Evolutionary conservation across 2,329 filamentous ascomycete species (phyloP).

Genomic region (Aureobasidium mangrovei): DNA sequence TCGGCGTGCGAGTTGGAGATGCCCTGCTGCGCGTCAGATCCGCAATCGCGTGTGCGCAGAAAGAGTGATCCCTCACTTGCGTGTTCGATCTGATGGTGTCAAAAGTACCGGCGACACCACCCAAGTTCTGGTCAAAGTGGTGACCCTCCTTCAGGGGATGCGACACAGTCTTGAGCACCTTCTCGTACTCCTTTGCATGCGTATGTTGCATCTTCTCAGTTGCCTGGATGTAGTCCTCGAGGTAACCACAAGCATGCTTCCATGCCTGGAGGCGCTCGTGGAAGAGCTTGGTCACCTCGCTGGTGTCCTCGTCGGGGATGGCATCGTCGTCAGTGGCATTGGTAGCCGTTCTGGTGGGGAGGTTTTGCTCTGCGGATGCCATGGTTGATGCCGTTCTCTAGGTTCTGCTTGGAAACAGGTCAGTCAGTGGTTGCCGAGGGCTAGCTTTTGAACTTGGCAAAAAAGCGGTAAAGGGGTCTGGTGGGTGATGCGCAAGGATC

Average conservation of each 20-base stretch:
- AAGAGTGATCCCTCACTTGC: slow-evolving; percentile 25
- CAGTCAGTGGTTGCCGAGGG: no score
- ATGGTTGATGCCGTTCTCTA: not conserved
- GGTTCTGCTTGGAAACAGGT: not conserved
- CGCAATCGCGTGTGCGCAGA: slow-evolving; percentile 10
- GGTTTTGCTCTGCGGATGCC: not conserved
- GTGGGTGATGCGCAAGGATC: not conserved
- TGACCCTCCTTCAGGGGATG: slow-evolving; percentile 80
- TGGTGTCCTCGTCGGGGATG: slow-evolving; percentile 37
- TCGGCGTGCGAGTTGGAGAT: slow-evolving; percentile 83
- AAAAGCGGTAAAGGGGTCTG: not conserved
- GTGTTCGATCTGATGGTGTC: slow-evolving; percentile 92
- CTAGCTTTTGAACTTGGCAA: no score
- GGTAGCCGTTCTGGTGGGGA: slow-evolving; percentile 27
- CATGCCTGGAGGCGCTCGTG: slow-evolving; percentile 83
- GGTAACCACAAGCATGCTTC: slow-evolving; percentile 87
- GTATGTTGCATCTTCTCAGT: slow-evolving; percentile 79
- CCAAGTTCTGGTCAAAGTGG: slow-evolving; percentile 86
- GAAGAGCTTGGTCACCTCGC: slow-evolving; percentile 51
- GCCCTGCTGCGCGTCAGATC: slow-evolving; percentile 43
- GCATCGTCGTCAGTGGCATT: slow-evolving; percentile 35
- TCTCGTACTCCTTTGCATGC: slow-evolving; percentile 91
- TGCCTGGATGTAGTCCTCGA: slow-evolving; percentile 80
- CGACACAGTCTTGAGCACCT: slow-evolving; percentile 83
- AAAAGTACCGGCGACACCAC: slow-evolving; percentile 80